Evolutionary conservation across 306 rosid genomes (phyloP), one percentile per base, ranked within the genome.

Genomic region (Vicia sativa): DNA sequence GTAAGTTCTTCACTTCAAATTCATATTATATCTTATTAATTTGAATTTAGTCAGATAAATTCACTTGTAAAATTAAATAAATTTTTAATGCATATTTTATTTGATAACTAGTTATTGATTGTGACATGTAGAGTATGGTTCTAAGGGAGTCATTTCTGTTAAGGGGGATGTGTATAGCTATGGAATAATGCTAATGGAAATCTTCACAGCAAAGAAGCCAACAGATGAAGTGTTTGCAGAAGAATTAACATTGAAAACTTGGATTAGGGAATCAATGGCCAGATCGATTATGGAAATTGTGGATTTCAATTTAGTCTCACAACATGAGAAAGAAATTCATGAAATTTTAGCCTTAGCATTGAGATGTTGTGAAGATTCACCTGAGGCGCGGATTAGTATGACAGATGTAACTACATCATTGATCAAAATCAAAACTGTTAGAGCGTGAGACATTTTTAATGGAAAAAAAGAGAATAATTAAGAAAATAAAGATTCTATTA

Each of bases 111-210:
- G 21, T 57, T 2, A 31, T 12, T 28, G 14, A 3, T 23, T 7
- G 43, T 56, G 4, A 29, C 23, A 18, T 71, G 26, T 62, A 72
- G 76, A 71, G 50, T 71, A 71, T 37, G 76, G 76, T 46, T 71
- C 69, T 71, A 48, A 4, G 18, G 76, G 76, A 34, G 38, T 61
- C 1, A 29, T 61, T 50, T 71, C 68, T 5, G 13, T 71, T 9
- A 71, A 61, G n/a, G 76, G 76, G 46, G 76, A 71, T 71, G 68
- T 71, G n/a, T 71, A 71, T 11, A 71, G 69, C 16, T 71, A 71
- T 35, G 75, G 75, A 11, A 59, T 71, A 29, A 46, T 60, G 75
- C 42, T 71, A 45, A 71, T 60, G 62, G 76, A 71, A 48, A 25
- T 71, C 41, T 71, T 71, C 69, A 61, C 76, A 21, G 38, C 42